phyloP scores from a whole-genome alignment of 768 basidiomycete species.

The Coprinellus micaceus region DNA sequence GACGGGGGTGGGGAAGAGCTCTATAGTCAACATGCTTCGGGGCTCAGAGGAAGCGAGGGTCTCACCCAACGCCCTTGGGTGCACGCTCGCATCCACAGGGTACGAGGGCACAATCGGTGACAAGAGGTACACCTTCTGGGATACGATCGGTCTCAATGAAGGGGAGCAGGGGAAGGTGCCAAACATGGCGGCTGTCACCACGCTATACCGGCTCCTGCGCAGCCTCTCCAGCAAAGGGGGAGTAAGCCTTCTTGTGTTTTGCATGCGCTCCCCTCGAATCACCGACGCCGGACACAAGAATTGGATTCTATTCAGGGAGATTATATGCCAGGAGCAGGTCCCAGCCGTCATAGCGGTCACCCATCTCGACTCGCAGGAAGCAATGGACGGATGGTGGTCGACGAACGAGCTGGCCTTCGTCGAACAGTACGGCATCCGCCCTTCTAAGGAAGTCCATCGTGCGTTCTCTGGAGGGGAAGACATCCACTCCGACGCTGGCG shows the following conservation, averaged over 20 bases:
- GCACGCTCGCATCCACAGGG: constrained; percentile 28
- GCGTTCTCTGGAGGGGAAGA: background rate
- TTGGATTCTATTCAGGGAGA: constrained; percentile 33
- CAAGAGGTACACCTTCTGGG: constrained; percentile 27
- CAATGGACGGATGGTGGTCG: constrained; percentile 31
- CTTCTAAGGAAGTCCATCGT: background rate
- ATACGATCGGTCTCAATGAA: constrained; percentile 39
- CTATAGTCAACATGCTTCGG: constrained; percentile 32
- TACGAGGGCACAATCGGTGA: constrained; percentile 26
- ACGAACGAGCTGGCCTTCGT: constrained; percentile 26
- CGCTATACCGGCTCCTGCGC: constrained; percentile 10
- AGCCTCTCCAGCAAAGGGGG: background rate
- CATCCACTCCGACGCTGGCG: constrained; percentile 22
- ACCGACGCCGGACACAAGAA: constrained; percentile 21
- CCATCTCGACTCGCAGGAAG: constrained; percentile 34
- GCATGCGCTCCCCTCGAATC: constrained; percentile 7
- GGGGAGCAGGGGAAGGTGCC: constrained; percentile 20
- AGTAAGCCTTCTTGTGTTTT: constrained; percentile 7
- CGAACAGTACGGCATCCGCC: constrained; percentile 13
- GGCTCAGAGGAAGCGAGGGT: constrained; percentile 21
- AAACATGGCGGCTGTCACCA: constrained; percentile 12
- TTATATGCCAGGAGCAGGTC: constrained; percentile 31
- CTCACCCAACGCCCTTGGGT: constrained; percentile 30
- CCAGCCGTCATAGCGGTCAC: constrained; percentile 34
- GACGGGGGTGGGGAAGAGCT: constrained; percentile 29